Evolutionary conservation across 179 eudicot genomes (phyloP).

Genomic region (Silene noctiflora): DNA sequence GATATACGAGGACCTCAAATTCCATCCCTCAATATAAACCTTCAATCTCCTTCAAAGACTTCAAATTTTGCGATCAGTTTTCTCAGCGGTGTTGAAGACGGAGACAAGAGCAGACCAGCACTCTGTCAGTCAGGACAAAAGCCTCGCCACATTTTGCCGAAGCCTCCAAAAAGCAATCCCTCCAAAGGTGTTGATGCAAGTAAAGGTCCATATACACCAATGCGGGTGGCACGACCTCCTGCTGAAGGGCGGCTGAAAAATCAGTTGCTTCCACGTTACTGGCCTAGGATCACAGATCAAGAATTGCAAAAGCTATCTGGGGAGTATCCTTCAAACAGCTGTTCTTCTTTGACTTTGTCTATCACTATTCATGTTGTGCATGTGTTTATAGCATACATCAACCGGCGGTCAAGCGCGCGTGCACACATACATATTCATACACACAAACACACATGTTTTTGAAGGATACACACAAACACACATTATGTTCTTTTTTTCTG

Average conservation of each 20-base stretch:
- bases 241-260: conserved; percentile 81
- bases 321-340: conserved; percentile 69
- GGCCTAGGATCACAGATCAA: conserved; percentile 97
- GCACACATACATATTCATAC: neutral
- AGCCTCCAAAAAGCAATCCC: conserved; percentile 54
- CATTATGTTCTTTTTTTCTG: neutral
- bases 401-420: neutral
- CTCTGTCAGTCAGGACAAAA: conserved; percentile 51
- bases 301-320: conserved; percentile 94
- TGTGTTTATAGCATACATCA: neutral
- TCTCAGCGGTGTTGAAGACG: conserved; percentile 44
- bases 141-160: conserved; percentile 81
- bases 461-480: neutral
- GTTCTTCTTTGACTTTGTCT: neutral
- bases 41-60: conserved; percentile 50
- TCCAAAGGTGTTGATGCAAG: conserved; percentile 52
- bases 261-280: conserved; percentile 95
- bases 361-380: neutral
- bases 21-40: conserved; percentile 58
- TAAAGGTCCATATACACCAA: conserved; percentile 46
- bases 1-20: conserved; percentile 44
- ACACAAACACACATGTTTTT: neutral
- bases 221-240: conserved; percentile 90
- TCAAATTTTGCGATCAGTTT: conserved; percentile 30
- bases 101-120: conserved; percentile 40